Percentiles rank a stretch among this genome's conserved stretches.
Conservation (phyloP, 768 basidiomycete species). For the Gloeostereum incarnatum region DNA sequence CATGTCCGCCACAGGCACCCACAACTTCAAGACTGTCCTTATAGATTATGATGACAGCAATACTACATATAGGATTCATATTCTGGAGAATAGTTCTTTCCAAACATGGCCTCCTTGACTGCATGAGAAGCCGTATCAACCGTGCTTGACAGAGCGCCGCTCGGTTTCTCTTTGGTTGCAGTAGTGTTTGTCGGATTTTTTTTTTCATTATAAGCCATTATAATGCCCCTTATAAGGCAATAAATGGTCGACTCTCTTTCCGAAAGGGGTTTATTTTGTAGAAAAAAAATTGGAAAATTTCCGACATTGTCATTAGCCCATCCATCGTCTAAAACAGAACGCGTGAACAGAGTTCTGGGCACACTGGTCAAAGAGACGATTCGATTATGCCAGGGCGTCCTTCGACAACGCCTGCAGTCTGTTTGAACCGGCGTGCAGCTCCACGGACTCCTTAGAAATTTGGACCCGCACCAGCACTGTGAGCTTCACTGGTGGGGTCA, state of each 20-base stretch:
- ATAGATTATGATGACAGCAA: neutral
- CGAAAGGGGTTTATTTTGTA: too few relatives aligned
- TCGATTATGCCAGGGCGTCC: slow-evolving; percentile 49
- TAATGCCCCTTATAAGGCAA: too few relatives aligned
- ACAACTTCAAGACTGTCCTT: too few relatives aligned
- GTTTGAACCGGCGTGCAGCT: slow-evolving; percentile 27
- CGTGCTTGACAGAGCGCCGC: slow-evolving; percentile 14
- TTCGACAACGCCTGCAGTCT: slow-evolving; percentile 40
- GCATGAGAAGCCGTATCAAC: slow-evolving; percentile 20
- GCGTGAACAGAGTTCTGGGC: slow-evolving; percentile 33
- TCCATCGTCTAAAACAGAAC: slow-evolving; percentile 26
- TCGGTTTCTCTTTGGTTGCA: slow-evolving; percentile 8
- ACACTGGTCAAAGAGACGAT: slow-evolving; percentile 40
- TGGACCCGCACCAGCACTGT: slow-evolving; percentile 30
- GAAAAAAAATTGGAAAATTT: too few relatives aligned
- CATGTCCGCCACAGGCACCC: too few relatives aligned
- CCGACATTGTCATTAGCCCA: slow-evolving; percentile 36
- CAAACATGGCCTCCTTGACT: slow-evolving; percentile 23
- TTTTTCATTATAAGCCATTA: too few relatives aligned
- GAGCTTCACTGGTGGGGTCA: slow-evolving; percentile 27
- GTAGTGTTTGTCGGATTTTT: too few relatives aligned
- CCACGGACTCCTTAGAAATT: slow-evolving; percentile 29
- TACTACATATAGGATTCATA: neutral
- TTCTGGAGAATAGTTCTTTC: slow-evolving; percentile 19
- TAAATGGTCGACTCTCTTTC: too few relatives aligned